phyloP scores from a whole-genome alignment of 31 red algal genomes.

The Odonthalia washingtoniensis region DNA sequence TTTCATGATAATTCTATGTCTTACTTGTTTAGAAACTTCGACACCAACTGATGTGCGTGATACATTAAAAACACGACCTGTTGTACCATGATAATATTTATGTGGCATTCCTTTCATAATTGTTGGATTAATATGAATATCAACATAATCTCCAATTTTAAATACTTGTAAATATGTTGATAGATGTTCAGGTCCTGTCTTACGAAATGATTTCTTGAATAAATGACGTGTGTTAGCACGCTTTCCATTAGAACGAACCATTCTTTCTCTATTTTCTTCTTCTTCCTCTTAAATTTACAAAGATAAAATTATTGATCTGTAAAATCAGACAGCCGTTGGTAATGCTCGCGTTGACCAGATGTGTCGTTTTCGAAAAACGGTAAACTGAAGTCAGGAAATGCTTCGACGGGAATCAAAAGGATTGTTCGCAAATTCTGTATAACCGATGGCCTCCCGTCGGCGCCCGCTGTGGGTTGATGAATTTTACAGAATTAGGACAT shows the following conservation, averaged over 20 bases:
- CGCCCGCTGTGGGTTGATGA: too few relatives aligned
- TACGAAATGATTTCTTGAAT: constrained; percentile 84
- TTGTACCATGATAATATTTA: constrained; percentile 95
- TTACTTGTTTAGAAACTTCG: constrained; percentile 85
- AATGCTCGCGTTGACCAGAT: too few relatives aligned
- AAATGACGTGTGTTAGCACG: constrained; percentile 93
- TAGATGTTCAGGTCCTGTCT: constrained; percentile 72
- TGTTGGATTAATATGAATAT: constrained; percentile 85
- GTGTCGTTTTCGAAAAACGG: too few relatives aligned
- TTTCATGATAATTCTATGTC: constrained; percentile 79
- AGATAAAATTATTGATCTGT: too few relatives aligned
- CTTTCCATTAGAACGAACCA: constrained; percentile 96
- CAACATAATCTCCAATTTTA: constrained; percentile 90
- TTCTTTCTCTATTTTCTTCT: too few relatives aligned
- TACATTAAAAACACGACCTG: constrained; percentile 88
- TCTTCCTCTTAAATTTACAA: too few relatives aligned
- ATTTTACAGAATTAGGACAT: too few relatives aligned
- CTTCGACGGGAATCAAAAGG: too few relatives aligned
- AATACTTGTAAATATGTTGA: constrained; percentile 90
- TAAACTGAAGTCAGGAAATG: too few relatives aligned
- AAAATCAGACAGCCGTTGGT: too few relatives aligned
- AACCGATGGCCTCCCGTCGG: too few relatives aligned
- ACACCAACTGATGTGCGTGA: constrained; percentile 92
- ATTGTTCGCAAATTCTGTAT: too few relatives aligned
- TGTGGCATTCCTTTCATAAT: constrained; percentile 97